Evolutionary conservation across 2,329 filamentous ascomycete genomes (phyloP).

Genomic region (Aspergillus quadrilineatus): DNA sequence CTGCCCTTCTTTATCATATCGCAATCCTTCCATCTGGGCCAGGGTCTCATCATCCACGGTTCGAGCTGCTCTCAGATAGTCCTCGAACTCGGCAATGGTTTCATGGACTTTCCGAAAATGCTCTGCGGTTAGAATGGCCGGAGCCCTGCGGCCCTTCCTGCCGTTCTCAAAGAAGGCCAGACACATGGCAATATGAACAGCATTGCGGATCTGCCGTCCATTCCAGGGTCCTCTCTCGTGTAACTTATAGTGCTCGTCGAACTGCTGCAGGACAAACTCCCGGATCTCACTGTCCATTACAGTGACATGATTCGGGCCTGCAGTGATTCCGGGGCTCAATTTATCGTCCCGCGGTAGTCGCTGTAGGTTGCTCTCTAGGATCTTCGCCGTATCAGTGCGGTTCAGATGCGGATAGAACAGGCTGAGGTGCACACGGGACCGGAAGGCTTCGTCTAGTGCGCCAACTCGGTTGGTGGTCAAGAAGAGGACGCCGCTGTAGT

Average conservation of each 20-base stretch:
- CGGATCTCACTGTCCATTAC: neutral
- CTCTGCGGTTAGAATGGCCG: too few relatives aligned
- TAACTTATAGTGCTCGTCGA: constrained; percentile 1
- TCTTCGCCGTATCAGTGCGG: constrained; percentile 14
- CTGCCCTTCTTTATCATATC: too few relatives aligned
- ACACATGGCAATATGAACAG: constrained; percentile 22
- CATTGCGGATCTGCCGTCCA: constrained; percentile 39
- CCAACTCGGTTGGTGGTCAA: constrained; percentile 55
- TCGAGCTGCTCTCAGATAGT: too few relatives aligned
- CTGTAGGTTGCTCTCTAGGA: constrained; percentile 26
- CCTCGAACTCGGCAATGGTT: too few relatives aligned
- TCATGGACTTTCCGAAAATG: too few relatives aligned
- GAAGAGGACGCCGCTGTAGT: constrained; percentile 47
- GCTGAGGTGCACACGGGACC: constrained; percentile 48
- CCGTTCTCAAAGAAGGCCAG: too few relatives aligned
- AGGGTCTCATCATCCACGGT: too few relatives aligned
- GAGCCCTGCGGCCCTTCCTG: too few relatives aligned
- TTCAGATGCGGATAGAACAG: constrained; percentile 41
- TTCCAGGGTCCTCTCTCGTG: constrained; percentile 29
- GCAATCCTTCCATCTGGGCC: too few relatives aligned
- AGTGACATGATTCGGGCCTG: neutral
- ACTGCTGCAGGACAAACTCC: neutral
- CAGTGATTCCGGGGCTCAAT: constrained; percentile 10
- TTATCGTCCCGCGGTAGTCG: constrained; percentile 2
- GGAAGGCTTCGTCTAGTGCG: constrained; percentile 50